These are phyloP conservation scores for Lepiota venenata DNA, from an alignment of 768 basidiomycete genomes.

Conservation along the genomic window DNA sequence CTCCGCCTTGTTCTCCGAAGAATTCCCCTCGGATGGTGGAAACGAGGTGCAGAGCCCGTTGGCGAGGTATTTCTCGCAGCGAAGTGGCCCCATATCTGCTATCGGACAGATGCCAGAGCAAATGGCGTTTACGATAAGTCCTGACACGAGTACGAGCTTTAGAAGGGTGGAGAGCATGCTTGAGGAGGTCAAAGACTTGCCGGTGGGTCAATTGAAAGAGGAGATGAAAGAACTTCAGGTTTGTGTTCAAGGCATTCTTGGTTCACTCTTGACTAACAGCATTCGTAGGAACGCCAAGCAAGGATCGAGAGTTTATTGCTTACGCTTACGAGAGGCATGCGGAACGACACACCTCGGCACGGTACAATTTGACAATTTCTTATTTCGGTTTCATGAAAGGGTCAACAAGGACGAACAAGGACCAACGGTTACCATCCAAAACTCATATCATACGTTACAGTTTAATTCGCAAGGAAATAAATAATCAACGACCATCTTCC, in stretches of 20 bases:
- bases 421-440: no score
- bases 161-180: slow-evolving; percentile 58
- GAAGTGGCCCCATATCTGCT: slow-evolving; percentile 11
- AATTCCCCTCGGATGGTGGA: neutral
- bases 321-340: slow-evolving; percentile 64
- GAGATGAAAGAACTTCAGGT: slow-evolving; percentile 86
- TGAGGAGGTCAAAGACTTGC: slow-evolving; percentile 60
- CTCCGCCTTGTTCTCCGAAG: neutral
- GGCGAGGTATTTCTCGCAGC: slow-evolving; percentile 11
- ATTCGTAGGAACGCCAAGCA: slow-evolving; percentile 62
- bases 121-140: neutral
- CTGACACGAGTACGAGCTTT: slow-evolving; percentile 37
- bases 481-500: neutral
- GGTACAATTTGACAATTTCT: neutral
- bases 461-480: neutral
- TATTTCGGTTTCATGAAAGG: neutral
- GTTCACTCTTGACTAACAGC: neutral
- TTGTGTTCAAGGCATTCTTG: slow-evolving; percentile 16
- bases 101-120: slow-evolving; percentile 17
- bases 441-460: no score
- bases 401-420: no score
- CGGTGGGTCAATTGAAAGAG: slow-evolving; percentile 63
- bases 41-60: slow-evolving; percentile 10
- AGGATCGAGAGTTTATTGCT: slow-evolving; percentile 73
- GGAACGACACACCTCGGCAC: slow-evolving; percentile 36